Percentiles rank a stretch among this genome's conserved stretches.
phyloP scores from a whole-genome alignment of 169 alveolate species.

The Plasmodium vivax region DNA sequence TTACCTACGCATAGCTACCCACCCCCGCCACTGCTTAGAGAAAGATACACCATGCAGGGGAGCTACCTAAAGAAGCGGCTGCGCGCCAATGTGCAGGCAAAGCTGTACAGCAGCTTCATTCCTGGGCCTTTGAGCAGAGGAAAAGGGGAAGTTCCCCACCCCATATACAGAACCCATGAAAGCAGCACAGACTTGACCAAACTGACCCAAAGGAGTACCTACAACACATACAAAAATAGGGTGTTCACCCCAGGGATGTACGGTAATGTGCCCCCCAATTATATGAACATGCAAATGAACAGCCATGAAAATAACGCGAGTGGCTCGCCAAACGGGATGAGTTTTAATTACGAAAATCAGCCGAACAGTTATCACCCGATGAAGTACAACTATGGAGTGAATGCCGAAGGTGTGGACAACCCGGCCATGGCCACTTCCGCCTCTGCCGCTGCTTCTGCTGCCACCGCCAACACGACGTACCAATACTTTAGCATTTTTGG shows the following conservation, averaged over 20 bases:
- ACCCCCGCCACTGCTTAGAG: neutral
- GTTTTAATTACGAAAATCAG: constrained; percentile 4
- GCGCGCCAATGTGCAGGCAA: neutral
- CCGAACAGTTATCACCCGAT: constrained; percentile 24
- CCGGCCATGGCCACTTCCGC: neutral
- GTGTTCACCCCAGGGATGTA: constrained; percentile 28
- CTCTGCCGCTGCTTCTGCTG: neutral
- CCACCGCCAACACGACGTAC: constrained; percentile 35
- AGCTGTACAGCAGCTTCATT: constrained; percentile 2
- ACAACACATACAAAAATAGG: constrained; percentile 59
- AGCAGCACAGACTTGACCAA: neutral
- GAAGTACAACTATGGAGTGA: constrained; percentile 18
- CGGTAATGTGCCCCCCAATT: constrained; percentile 7
- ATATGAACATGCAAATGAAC: constrained; percentile 32
- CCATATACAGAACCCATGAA: neutral
- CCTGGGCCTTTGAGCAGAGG: neutral
- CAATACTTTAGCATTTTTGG: constrained; percentile 73
- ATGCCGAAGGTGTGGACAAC: constrained; percentile 20
- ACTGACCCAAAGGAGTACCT: neutral
- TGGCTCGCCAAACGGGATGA: neutral
- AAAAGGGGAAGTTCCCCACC: neutral
- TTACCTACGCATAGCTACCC: neutral
- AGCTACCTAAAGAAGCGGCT: neutral
- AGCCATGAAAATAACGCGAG: neutral
- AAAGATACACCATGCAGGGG: constrained; percentile 2